Evolutionary conservation across 176 grass and related monocot genomes (phyloP).

Genomic region (Hordeum marinum): DNA sequence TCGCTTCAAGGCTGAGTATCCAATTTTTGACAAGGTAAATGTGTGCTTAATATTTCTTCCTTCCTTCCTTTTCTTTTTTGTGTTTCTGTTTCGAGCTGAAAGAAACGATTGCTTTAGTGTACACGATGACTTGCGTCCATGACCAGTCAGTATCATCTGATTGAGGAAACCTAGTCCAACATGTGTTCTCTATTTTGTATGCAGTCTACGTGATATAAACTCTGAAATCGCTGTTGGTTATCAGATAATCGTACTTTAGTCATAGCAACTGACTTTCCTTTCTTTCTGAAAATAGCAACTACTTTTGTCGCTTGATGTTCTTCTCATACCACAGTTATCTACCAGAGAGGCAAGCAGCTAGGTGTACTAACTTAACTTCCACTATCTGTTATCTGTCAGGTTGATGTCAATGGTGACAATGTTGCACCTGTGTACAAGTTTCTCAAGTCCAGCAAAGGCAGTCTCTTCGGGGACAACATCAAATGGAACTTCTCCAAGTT

Average conservation of each 20-base stretch:
- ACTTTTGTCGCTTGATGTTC: neutral
- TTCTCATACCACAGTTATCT: neutral
- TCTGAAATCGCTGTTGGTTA: neutral
- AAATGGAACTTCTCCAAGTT: conserved; percentile 98
- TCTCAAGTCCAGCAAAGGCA: conserved; percentile 75
- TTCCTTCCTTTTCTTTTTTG: neutral
- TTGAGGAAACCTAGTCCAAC: neutral
- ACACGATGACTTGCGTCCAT: neutral
- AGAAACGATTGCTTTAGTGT: neutral
- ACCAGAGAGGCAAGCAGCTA: neutral
- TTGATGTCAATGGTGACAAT: conserved; percentile 81
- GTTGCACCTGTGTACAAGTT: conserved; percentile 84
- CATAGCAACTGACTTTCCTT: neutral
- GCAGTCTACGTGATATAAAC: neutral
- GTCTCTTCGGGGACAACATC: conserved; percentile 64
- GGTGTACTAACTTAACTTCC: neutral
- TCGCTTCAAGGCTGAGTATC: conserved; percentile 81
- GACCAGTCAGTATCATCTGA: neutral
- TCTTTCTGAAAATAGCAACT: neutral
- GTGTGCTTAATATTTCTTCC: neutral
- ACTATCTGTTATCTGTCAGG: conserved; percentile 30
- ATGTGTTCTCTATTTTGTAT: conserved; percentile 6
- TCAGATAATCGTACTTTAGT: neutral
- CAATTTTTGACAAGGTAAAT: conserved; percentile 89
- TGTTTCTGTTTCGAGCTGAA: neutral